Conservation (phyloP, 345 rosid species). For the Cardiospermum halicacabum region DNA sequence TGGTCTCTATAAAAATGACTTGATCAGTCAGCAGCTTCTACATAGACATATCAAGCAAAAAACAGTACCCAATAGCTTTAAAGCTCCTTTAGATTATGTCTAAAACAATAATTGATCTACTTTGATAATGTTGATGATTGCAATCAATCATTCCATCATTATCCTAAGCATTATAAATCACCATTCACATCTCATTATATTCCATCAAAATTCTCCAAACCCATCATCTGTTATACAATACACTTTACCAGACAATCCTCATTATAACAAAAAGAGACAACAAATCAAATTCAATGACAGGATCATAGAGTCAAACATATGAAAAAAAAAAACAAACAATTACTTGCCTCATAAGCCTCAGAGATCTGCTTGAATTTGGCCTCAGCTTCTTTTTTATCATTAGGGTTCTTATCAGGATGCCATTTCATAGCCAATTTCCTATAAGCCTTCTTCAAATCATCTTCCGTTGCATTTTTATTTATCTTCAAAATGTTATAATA, state of each 20-base stretch:
- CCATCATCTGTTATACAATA: background rate
- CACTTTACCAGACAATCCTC: background rate
- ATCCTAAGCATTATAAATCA: background rate
- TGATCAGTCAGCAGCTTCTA: background rate
- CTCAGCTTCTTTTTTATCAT: constrained; percentile 79
- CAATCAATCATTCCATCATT: too few species aligned
- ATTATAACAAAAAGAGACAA: background rate
- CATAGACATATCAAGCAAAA: background rate
- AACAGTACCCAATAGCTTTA: background rate
- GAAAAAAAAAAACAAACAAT: background rate
- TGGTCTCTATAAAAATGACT: background rate
- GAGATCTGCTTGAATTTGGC: constrained; percentile 94
- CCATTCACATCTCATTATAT: background rate
- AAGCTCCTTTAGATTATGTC: background rate
- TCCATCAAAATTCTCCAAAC: background rate
- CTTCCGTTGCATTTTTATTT: constrained; percentile 71
- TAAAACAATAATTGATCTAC: background rate
- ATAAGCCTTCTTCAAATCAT: constrained; percentile 84
- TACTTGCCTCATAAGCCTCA: constrained; percentile 85
- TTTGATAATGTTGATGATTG: background rate
- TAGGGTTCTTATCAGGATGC: constrained; percentile 96
- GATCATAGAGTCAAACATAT: background rate
- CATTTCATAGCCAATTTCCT: constrained; percentile 92
- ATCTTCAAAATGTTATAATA: constrained; percentile 75
- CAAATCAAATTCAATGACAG: background rate